These are phyloP conservation scores for Pleomassaria siparia DNA, from an alignment of 2,329 filamentous ascomycete species.

Conservation along the genomic window DNA sequence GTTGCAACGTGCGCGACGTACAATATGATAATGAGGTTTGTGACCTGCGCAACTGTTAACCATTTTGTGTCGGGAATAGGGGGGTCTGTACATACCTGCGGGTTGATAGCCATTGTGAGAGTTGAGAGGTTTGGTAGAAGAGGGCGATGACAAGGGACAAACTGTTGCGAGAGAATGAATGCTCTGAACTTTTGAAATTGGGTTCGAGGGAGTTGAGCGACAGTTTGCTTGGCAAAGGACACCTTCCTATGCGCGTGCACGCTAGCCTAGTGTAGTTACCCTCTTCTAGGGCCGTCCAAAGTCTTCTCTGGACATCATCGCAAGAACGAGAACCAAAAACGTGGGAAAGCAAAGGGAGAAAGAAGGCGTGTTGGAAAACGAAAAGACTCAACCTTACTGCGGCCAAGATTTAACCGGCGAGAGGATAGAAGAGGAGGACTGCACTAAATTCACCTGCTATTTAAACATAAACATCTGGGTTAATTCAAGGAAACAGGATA, in stretches of 20 bases:
- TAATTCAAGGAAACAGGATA: too few relatives aligned
- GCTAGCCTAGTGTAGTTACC: slow-evolving; percentile 20
- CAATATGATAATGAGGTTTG: slow-evolving; percentile 44
- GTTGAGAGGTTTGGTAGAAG: not conserved
- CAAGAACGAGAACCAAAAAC: not conserved
- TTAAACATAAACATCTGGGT: too few relatives aligned
- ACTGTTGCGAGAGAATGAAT: slow-evolving; percentile 21
- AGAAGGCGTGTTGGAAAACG: too few relatives aligned
- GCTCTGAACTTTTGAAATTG: not conserved
- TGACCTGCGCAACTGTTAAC: slow-evolving; percentile 30
- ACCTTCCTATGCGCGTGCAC: slow-evolving; percentile 18
- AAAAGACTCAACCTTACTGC: too few relatives aligned
- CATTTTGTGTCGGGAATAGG: slow-evolving; percentile 5
- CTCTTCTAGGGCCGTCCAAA: not conserved
- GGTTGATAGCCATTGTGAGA: slow-evolving; percentile 40
- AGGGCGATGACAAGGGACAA: slow-evolving; percentile 3
- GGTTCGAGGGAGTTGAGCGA: too few relatives aligned
- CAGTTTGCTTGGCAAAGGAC: slow-evolving; percentile 29
- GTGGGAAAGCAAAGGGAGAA: not conserved
- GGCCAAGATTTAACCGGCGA: too few relatives aligned
- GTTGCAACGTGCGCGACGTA: slow-evolving; percentile 13
- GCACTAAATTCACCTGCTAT: too few relatives aligned
- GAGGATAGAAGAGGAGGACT: too few relatives aligned
- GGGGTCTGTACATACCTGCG: slow-evolving; percentile 41
- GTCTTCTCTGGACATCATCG: not conserved